Evolutionary conservation across 305 asterid species (phyloP).

Genomic region (Fraxinus angustifolia): DNA sequence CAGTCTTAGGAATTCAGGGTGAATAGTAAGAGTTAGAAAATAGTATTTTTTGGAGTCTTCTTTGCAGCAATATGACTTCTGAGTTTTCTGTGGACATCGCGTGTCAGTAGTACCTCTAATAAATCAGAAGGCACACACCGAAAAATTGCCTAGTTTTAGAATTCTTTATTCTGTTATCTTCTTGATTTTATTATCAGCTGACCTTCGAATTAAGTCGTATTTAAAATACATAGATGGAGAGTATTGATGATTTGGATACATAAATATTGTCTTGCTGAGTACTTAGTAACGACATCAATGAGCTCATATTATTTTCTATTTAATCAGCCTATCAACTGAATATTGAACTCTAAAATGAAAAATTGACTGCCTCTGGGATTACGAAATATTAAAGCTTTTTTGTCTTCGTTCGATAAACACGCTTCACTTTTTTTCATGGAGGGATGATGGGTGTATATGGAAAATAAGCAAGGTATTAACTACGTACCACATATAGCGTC

Average conservation of each 20-base stretch:
- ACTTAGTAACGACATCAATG: constrained; percentile 3
- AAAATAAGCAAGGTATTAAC: neutral
- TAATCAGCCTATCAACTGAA: constrained; percentile 13
- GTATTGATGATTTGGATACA: neutral
- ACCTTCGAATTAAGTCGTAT: neutral
- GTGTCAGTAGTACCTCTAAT: neutral
- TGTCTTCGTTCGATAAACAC: neutral
- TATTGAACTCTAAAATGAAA: neutral
- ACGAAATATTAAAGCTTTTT: constrained; percentile 10
- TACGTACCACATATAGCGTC: neutral
- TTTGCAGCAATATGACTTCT: neutral
- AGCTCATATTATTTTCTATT: neutral
- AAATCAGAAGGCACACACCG: neutral
- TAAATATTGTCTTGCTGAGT: neutral
- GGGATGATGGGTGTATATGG: neutral
- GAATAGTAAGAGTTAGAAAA: neutral
- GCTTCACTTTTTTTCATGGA: neutral
- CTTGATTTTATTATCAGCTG: neutral
- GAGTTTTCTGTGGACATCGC: neutral
- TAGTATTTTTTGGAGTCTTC: neutral
- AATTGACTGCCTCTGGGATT: neutral
- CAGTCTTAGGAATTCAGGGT: neutral
- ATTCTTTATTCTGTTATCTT: neutral
- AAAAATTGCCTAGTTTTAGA: neutral
- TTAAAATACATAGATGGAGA: neutral